Conservation (phyloP, 106 monocot genomes). For the Platanthera guangdongensis region DNA sequence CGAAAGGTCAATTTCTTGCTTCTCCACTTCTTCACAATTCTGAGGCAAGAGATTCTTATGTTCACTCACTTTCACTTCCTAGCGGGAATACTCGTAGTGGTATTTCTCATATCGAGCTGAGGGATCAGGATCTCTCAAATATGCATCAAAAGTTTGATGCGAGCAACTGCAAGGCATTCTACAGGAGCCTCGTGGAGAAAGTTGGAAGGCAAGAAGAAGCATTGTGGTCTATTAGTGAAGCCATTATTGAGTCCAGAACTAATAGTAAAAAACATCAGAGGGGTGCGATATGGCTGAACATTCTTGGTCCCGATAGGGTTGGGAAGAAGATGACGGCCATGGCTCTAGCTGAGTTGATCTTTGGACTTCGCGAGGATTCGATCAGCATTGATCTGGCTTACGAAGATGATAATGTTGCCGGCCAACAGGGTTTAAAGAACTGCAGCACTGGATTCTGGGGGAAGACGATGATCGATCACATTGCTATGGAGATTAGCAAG, state of each 20-base stretch:
- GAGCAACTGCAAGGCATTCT: conserved; percentile 52
- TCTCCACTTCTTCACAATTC: conserved; percentile 8
- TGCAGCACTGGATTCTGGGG: conserved; percentile 33
- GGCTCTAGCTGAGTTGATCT: conserved; percentile 69
- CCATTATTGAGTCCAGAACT: conserved; percentile 32
- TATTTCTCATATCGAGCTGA: conserved; percentile 10
- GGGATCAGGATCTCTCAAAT: conserved; percentile 5
- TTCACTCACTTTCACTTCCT: not conserved
- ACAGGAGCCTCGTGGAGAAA: conserved; percentile 37
- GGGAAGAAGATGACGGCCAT: conserved; percentile 56
- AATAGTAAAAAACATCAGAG: conserved; percentile 29
- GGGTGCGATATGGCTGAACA: conserved; percentile 66
- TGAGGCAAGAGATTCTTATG: not conserved
- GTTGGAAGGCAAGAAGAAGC: conserved; percentile 87
- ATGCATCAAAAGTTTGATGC: conserved; percentile 20
- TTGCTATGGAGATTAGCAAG: conserved; percentile 51
- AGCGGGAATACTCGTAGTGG: conserved; percentile 8
- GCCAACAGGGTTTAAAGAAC: conserved; percentile 7
- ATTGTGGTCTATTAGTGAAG: conserved; percentile 31
- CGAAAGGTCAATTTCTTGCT: conserved; percentile 10
- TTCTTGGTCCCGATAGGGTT: conserved; percentile 62
- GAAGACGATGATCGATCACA: conserved; percentile 59
- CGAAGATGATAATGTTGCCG: conserved; percentile 29
- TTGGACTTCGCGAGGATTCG: conserved; percentile 48
- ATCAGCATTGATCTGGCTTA: conserved; percentile 50